A percentile compares a stretch with the other conserved stretches of the same genome.
Evolutionary conservation across 768 basidiomycete species (phyloP).

Genomic region (Russula virescens): DNA sequence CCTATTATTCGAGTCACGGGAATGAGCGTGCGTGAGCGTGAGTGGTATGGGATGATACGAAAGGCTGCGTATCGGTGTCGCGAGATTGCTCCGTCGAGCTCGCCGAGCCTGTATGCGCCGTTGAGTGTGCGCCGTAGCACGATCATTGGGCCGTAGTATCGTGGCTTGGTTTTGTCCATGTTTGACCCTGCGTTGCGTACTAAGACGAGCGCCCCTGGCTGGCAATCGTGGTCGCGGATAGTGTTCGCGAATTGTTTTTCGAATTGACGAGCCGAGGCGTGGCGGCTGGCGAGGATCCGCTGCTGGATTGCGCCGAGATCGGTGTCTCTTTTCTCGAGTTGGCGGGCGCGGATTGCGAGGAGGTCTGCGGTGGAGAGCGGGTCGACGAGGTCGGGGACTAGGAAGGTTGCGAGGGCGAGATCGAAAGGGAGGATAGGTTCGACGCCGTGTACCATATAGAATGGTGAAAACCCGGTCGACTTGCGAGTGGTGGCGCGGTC

Average conservation of each 20-base stretch:
- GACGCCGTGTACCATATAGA: conserved; percentile 24
- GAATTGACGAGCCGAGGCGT: too few relatives aligned
- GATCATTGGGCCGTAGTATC: conserved; percentile 24
- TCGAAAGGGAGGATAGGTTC: conserved; percentile 33
- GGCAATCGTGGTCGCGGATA: too few relatives aligned
- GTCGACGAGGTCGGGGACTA: too few relatives aligned
- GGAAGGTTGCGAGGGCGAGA: too few relatives aligned
- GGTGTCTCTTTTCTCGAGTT: background rate
- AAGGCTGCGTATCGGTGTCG: too few relatives aligned
- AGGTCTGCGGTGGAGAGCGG: conserved; percentile 28
- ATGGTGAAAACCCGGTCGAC: conserved; percentile 22
- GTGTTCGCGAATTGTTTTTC: conserved; percentile 12
- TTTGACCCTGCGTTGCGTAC: conserved; percentile 26
- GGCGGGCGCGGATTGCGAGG: conserved; percentile 26
- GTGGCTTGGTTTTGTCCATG: too few relatives aligned
- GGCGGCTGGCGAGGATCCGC: background rate
- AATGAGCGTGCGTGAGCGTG: too few relatives aligned
- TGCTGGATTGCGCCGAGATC: background rate
- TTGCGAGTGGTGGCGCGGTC: conserved; percentile 32
- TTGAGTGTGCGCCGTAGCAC: conserved; percentile 1
- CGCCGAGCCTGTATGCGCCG: too few relatives aligned
- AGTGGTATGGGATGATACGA: too few relatives aligned
- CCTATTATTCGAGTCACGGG: too few relatives aligned
- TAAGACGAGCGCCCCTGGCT: conserved; percentile 5
- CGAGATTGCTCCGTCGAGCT: too few relatives aligned